Percentiles rank a stretch among this genome's conserved stretches.
phyloP scores from a whole-genome alignment of 1,284 basidiomycete genomes.

The Ceratorhiza oryzae-sativae region DNA sequence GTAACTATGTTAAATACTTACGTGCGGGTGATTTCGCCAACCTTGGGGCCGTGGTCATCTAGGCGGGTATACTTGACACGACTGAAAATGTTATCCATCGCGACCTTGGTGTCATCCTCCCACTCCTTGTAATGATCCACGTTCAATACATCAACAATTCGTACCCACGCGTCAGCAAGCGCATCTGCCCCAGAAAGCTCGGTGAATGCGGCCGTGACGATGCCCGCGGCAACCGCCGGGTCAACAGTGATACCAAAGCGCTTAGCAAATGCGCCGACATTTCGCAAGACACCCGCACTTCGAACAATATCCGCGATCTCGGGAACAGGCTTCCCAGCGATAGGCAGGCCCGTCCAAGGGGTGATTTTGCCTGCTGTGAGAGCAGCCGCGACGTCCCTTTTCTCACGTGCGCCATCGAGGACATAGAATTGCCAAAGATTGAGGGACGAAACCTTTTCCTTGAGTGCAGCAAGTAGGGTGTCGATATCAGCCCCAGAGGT shows the following conservation, averaged over 20 bases:
- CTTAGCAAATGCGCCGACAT: conserved; percentile 65
- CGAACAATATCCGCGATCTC: conserved; percentile 73
- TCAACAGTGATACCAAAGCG: conserved; percentile 74
- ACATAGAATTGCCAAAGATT: conserved; percentile 94
- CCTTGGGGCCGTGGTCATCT: conserved; percentile 80
- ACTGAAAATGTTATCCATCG: conserved; percentile 76
- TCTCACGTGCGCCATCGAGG: conserved; percentile 71
- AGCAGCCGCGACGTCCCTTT: conserved; percentile 61
- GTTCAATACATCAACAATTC: conserved; percentile 84
- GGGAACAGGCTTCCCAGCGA: conserved; percentile 66
- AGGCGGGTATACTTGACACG: conserved; percentile 82
- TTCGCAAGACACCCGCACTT: conserved; percentile 61
- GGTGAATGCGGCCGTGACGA: conserved; percentile 73
- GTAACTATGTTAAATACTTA: conserved; percentile 53
- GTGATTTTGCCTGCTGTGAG: conserved; percentile 50
- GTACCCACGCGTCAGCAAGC: conserved; percentile 74
- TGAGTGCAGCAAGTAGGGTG: conserved; percentile 68
- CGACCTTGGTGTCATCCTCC: conserved; percentile 79
- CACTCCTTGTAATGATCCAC: conserved; percentile 86
- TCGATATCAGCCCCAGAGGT: conserved; percentile 72
- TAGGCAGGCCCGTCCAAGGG: conserved; percentile 64
- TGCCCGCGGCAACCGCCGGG: conserved; percentile 65
- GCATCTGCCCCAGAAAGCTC: conserved; percentile 60
- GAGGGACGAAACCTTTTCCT: conserved; percentile 65
- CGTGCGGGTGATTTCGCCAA: conserved; percentile 81